Percentiles rank a stretch among this genome's conserved stretches.
Conservation (phyloP, 306 rosid species). For the Lagenaria siceraria region DNA sequence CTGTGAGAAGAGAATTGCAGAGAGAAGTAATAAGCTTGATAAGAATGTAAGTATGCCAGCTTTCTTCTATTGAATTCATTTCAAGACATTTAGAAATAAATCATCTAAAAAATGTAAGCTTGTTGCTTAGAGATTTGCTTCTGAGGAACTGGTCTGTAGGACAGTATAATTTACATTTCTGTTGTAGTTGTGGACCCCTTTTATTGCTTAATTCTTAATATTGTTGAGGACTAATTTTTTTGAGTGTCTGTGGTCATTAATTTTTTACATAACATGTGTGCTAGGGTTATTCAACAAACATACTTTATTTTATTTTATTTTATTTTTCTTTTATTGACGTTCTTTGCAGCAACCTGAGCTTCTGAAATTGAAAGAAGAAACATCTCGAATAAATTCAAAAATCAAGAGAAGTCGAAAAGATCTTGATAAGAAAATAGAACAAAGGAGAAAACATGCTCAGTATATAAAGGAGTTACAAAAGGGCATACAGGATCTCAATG, state of each 20-base stretch:
- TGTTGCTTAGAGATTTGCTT: background rate
- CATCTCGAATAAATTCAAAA: slow-evolving; percentile 76
- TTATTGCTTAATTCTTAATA: background rate
- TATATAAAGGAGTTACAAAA: slow-evolving; percentile 42
- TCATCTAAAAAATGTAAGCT: background rate
- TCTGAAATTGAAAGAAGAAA: slow-evolving; percentile 87
- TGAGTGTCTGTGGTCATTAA: background rate
- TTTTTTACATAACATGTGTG: background rate
- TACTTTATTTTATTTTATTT: background rate
- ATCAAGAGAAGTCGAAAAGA: slow-evolving; percentile 65
- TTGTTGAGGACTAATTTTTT: background rate
- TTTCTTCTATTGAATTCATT: background rate
- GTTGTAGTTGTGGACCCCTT: background rate
- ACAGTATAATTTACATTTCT: background rate
- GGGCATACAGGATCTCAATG: slow-evolving; percentile 59
- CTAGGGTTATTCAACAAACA: background rate
- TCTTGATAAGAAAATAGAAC: slow-evolving; percentile 53
- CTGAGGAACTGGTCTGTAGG: background rate
- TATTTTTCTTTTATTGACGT: slow-evolving; percentile 10
- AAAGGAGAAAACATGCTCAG: slow-evolving; percentile 45
- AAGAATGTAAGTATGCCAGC: slow-evolving; percentile 50
- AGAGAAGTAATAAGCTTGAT: slow-evolving; percentile 73
- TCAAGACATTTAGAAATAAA: background rate
- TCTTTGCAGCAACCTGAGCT: slow-evolving; percentile 90
- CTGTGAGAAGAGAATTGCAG: slow-evolving; percentile 66